These are phyloP conservation scores for Metschnikowia cerradonensis DNA, from an alignment of 805 yeast genomes.

Conservation along the genomic window DNA sequence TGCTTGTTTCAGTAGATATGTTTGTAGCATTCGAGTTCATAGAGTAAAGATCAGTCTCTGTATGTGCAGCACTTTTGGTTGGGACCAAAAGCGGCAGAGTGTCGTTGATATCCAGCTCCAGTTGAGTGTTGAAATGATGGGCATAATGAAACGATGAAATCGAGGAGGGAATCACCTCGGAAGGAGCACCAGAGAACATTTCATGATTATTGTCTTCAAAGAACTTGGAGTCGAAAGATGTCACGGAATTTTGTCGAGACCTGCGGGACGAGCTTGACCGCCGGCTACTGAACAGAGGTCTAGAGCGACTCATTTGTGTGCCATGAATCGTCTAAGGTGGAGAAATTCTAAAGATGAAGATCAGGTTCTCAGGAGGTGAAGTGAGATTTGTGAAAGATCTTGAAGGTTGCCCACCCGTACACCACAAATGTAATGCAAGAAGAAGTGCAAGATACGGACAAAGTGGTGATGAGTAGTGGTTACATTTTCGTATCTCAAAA, in stretches of 20 bases:
- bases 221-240: slow-evolving; percentile 30
- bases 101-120: slow-evolving; percentile 24
- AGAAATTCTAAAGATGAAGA: not conserved
- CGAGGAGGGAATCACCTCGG: slow-evolving; percentile 73
- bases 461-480: not conserved
- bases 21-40: slow-evolving; percentile 34
- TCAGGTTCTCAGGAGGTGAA: not conserved
- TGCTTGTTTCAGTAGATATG: slow-evolving; percentile 32
- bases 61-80: slow-evolving; percentile 11
- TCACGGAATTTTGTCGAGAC: slow-evolving; percentile 31
- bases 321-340: not conserved
- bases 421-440: not conserved
- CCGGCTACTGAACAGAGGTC: slow-evolving; percentile 19
- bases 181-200: slow-evolving; percentile 73
- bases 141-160: slow-evolving; percentile 73
- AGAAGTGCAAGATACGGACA: not conserved
- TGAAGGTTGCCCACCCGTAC: not conserved
- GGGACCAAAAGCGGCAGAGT: slow-evolving; percentile 34
- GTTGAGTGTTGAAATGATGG: slow-evolving; percentile 40
- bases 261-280: slow-evolving; percentile 25
- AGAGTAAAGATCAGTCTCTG: slow-evolving; percentile 30
- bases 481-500: too few species aligned
- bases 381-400: not conserved
- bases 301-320: not conserved
- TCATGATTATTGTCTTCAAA: slow-evolving; percentile 63